phyloP scores from a whole-genome alignment of 192 early-diverging fungal species.

The Paraglomus brasilianum region DNA sequence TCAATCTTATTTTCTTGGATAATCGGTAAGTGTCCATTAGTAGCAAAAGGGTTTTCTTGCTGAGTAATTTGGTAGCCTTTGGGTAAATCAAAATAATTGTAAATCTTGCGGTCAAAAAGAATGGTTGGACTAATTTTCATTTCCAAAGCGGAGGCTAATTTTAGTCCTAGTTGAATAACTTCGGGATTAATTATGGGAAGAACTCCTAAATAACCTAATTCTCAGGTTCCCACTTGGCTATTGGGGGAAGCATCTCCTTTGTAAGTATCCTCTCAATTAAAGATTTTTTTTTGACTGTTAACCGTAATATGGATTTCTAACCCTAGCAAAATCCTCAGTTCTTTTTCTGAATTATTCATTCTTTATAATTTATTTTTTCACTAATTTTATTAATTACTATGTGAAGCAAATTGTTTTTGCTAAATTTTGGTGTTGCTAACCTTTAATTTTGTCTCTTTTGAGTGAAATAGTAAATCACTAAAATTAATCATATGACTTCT shows the following conservation, averaged over 20 bases:
- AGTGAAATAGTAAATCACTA: not conserved
- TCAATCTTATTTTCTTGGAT: not conserved
- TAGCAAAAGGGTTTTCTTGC: not conserved
- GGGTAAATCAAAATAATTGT: slow-evolving; percentile 19
- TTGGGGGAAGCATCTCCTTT: not conserved
- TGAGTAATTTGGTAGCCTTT: slow-evolving; percentile 23
- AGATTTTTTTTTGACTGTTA: slow-evolving; percentile 21
- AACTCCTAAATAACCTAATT: slow-evolving; percentile 20
- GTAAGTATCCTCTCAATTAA: slow-evolving; percentile 8
- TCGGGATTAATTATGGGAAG: slow-evolving; percentile 4
- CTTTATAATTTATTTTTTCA: not conserved
- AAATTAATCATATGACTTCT: slow-evolving; percentile 12
- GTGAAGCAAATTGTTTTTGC: slow-evolving; percentile 1
- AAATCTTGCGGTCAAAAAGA: slow-evolving; percentile 18
- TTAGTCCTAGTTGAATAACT: slow-evolving; percentile 6
- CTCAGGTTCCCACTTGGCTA: not conserved
- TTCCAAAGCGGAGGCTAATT: not conserved
- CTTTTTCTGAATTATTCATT: too few species aligned
- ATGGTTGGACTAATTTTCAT: not conserved
- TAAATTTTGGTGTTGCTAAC: not conserved
- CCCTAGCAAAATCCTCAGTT: not conserved
- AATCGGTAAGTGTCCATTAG: not conserved
- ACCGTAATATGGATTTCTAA: slow-evolving; percentile 6
- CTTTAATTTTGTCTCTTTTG: not conserved
- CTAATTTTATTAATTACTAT: too few species aligned